Evolutionary conservation across 2,329 filamentous ascomycete species (phyloP).

Genomic region (Claviceps purpurea): DNA sequence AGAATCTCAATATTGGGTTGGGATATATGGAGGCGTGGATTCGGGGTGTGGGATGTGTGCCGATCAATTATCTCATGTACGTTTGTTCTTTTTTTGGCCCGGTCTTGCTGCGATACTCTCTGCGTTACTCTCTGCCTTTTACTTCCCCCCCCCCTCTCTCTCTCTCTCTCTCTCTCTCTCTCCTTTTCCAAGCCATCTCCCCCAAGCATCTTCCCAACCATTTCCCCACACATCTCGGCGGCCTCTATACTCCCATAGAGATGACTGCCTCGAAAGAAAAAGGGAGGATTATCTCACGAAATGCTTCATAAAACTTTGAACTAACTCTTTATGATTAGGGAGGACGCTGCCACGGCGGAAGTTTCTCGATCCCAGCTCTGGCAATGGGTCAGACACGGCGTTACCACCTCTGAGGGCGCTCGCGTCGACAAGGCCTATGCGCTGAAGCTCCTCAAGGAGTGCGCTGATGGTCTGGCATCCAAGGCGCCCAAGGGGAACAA

Average conservation of each 20-base stretch:
- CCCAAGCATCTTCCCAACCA: too few species aligned
- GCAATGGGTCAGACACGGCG: constrained; percentile 74
- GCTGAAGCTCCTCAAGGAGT: constrained; percentile 74
- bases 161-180: too few species aligned
- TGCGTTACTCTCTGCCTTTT: too few species aligned
- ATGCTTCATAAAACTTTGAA: too few species aligned
- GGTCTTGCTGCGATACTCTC: too few species aligned
- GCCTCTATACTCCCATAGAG: too few species aligned
- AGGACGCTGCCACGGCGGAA: constrained; percentile 94
- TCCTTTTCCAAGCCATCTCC: too few species aligned
- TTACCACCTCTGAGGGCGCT: constrained; percentile 76
- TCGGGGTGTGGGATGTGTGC: constrained; percentile 85
- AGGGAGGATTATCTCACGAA: too few species aligned
- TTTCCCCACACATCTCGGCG: too few species aligned
- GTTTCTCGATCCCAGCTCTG: constrained; percentile 89
- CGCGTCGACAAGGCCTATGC: constrained; percentile 87
- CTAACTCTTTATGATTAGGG: constrained; percentile 27
- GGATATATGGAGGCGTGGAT: constrained; percentile 99
- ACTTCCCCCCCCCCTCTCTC: too few species aligned
- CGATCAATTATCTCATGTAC: constrained; percentile 91
- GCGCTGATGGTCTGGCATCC: constrained; percentile 58
- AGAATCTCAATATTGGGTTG: constrained; percentile 94
- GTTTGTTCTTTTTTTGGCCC: too few species aligned
- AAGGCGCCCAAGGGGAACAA: constrained; percentile 83
- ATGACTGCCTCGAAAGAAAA: too few species aligned